Evolutionary conservation across 2,329 filamentous ascomycete genomes (phyloP).

Genomic region (Calonectria henricotiae): DNA sequence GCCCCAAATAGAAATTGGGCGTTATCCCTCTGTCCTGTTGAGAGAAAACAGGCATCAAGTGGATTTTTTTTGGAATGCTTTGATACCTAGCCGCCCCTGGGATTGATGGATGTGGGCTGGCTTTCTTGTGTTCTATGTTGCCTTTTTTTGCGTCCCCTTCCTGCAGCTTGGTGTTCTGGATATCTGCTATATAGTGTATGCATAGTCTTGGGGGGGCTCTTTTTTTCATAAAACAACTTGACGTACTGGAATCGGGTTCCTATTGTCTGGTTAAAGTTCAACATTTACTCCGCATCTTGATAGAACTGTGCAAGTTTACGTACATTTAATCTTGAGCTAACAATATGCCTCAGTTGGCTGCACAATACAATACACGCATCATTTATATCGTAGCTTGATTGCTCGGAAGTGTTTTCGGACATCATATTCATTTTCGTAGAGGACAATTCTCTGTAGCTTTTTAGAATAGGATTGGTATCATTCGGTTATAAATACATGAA

Average conservation of each 20-base stretch:
- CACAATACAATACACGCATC: not conserved
- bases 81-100: constrained; percentile 48
- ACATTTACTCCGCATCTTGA: not conserved
- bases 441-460: too few relatives aligned
- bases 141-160: constrained; percentile 39
- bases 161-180: constrained; percentile 59
- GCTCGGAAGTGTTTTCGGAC: too few relatives aligned
- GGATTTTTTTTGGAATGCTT: constrained; percentile 40
- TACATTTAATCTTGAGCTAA: not conserved
- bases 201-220: constrained; percentile 35
- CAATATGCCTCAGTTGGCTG: not conserved
- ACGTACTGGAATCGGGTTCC: constrained; percentile 20
- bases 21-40: constrained; percentile 7
- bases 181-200: constrained; percentile 52
- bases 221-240: constrained; percentile 33
- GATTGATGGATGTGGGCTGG: constrained; percentile 32
- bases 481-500: constrained; percentile 37
- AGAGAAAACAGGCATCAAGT: constrained; percentile 8
- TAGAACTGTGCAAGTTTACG: not conserved
- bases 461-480: constrained; percentile 39
- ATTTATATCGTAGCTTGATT: too few relatives aligned
- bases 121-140: constrained; percentile 34
- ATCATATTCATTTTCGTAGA: not conserved
- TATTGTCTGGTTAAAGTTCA: not conserved
- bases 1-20: constrained; percentile 4